phyloP scores from a whole-genome alignment of 371 early-diverging fungal species.

The Encephalitozoon intestinalis region DNA sequence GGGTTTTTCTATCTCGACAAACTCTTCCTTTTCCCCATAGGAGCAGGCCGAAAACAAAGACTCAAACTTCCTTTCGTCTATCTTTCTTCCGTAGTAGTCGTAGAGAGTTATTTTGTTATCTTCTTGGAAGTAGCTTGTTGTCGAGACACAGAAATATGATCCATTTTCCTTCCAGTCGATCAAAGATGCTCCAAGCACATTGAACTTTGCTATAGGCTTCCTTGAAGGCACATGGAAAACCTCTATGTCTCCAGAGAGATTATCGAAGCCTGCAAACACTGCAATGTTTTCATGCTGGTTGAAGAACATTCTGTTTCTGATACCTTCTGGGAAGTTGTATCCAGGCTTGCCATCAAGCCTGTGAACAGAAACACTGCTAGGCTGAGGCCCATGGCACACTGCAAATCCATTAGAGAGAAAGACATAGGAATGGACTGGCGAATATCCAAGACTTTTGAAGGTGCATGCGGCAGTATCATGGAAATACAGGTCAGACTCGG shows the following conservation, averaged over 20 bases:
- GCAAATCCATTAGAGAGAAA: conserved; percentile 51
- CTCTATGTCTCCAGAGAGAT: conserved; percentile 60
- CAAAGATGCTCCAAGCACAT: conserved; percentile 55
- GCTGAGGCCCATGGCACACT: conserved; percentile 58
- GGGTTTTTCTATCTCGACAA: conserved; percentile 29
- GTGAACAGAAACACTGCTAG: conserved; percentile 39
- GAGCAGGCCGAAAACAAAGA: conserved; percentile 2
- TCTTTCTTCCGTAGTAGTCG: conserved; percentile 60
- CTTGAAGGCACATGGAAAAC: conserved; percentile 29
- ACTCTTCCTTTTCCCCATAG: conserved; percentile 42
- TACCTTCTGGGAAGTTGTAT: conserved; percentile 45
- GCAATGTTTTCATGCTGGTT: conserved; percentile 49
- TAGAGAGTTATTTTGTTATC: conserved; percentile 58
- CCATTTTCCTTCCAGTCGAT: conserved; percentile 57
- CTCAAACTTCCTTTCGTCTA: conserved; percentile 46
- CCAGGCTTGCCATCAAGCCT: conserved; percentile 36
- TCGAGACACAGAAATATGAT: conserved; percentile 54
- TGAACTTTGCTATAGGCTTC: conserved; percentile 33
- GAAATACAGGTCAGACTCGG: conserved; percentile 48
- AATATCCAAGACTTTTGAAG: not conserved
- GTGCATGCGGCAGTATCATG: conserved; percentile 3
- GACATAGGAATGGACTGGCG: conserved; percentile 29
- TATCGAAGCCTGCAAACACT: conserved; percentile 58
- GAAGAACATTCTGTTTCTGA: conserved; percentile 56
- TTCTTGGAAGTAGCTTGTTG: conserved; percentile 57